Base-by-base conservation (phyloP, 2,329 filamentous ascomycete species). In the Aspergillus melleus region DNA sequence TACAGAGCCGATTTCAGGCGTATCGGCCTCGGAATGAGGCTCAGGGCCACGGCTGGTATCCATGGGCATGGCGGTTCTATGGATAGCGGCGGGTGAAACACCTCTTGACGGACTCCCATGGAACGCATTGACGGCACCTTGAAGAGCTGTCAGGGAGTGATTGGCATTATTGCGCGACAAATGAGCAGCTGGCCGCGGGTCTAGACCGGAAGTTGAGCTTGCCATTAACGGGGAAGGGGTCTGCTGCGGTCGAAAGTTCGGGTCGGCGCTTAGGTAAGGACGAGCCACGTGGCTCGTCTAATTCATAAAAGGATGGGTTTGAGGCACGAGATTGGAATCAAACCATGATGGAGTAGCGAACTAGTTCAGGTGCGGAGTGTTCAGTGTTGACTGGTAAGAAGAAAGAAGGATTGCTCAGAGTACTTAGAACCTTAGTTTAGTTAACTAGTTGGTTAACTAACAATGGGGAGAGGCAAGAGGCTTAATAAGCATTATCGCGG, bases 51-150 rank as follows among this genome's bases (percentile, higher is more conserved):
- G 64, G 55, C 61, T 62, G 51, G 68, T 56, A 42, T 64, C 58
- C 16, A 62, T 59, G 49, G 66, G 54, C 49, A 61, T 60, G 11
- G 63, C 30, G 61, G 66, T 39, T 58, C 61, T 54, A 58, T 67
- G 42, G 54, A 54, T 66, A 52, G 64, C 59, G 54, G 62, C 57
- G 29, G 62, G 61, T 10, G 64, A 59, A 2, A 57, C 49, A 24
- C 55, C 54, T 61, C 66, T 70, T 30, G 66, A 64, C 39, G 67
- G 59, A 30, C 57, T 62, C 54, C 66, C 64, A 62, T 63, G 67
- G 58, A 77, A 78, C 29, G 75, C 76, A 22, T 72, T 65, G 29
- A 72, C 71, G 55, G 76, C 76, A 63, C 75, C 76, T 60, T 72
- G 73, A 42, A 76, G 61, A 42, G 76, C 74, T 46, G 67, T 58